Percentiles rank a stretch among this genome's conserved stretches.
Evolutionary conservation across 202 grass and related monocot genomes (phyloP).

Genomic region (Zoysia matrella): DNA sequence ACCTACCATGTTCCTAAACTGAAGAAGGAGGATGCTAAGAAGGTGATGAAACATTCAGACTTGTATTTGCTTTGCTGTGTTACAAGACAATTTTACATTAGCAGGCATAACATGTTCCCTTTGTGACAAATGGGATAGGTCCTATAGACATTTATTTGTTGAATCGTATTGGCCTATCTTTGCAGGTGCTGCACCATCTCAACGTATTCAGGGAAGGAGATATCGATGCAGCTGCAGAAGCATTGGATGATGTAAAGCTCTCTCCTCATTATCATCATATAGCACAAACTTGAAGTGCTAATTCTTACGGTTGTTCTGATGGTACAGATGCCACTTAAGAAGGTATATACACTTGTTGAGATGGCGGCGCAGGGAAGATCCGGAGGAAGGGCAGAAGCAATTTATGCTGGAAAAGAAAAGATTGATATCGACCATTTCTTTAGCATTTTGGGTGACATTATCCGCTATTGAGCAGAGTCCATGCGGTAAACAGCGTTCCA

Average conservation of each 20-base stretch:
- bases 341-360: constrained; percentile 88
- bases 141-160: constrained; percentile 1
- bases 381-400: constrained; percentile 72
- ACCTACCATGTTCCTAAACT: constrained; percentile 92
- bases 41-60: constrained; percentile 47
- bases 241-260: constrained; percentile 75
- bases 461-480: constrained; percentile 48
- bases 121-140: background rate
- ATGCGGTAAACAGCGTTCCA: background rate
- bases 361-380: constrained; percentile 87
- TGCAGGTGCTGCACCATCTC: constrained; percentile 76
- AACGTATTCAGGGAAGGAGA: constrained; percentile 74
- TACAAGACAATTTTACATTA: constrained; percentile 35
- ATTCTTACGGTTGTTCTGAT: constrained; percentile 25
- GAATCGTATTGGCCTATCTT: background rate
- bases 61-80: constrained; percentile 14
- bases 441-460: constrained; percentile 85
- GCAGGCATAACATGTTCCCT: background rate
- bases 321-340: constrained; percentile 78
- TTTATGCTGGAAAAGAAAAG: constrained; percentile 82
- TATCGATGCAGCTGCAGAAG: constrained; percentile 84
- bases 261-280: background rate
- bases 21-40: constrained; percentile 83
- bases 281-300: background rate
- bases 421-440: constrained; percentile 94